Percentiles rank a stretch among this genome's conserved stretches.
These are phyloP conservation scores for Penicillium lagena DNA, from an alignment of 495 filamentous ascomycete species.

Conservation along the genomic window DNA sequence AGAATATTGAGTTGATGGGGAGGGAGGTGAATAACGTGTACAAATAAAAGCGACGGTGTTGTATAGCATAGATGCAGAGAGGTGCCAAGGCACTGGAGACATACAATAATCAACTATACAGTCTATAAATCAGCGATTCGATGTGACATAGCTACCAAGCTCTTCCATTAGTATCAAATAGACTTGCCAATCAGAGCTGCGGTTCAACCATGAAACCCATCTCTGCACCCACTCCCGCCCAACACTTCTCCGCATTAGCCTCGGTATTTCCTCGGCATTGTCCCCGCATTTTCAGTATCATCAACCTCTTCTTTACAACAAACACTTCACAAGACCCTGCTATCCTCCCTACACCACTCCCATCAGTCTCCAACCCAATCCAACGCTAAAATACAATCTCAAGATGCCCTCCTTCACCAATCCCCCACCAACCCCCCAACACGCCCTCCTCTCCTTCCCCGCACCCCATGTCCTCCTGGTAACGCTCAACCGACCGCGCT, in stretches of 20 bases:
- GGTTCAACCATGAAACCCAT: too few species aligned
- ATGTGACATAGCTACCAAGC: too few species aligned
- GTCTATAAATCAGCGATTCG: too few species aligned
- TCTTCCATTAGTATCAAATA: too few species aligned
- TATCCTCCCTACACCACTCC: background rate
- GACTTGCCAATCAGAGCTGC: too few species aligned
- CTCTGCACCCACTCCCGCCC: background rate
- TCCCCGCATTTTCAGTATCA: conserved; percentile 14
- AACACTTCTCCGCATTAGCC: conserved; percentile 16
- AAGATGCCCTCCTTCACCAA: conserved; percentile 22
- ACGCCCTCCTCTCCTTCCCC: conserved; percentile 37
- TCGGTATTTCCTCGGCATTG: conserved; percentile 16
- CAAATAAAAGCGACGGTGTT: too few species aligned
- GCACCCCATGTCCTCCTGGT: conserved; percentile 42
- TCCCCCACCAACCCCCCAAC: conserved; percentile 30
- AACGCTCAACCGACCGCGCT: conserved; percentile 39
- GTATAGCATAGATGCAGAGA: too few species aligned
- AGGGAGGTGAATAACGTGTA: background rate
- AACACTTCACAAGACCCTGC: background rate
- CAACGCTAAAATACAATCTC: conserved; percentile 2
- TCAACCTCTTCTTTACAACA: background rate
- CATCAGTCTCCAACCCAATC: background rate
- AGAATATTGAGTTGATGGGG: conserved; percentile 7
- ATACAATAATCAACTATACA: too few species aligned
- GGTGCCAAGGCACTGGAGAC: too few species aligned